These are phyloP conservation scores for Monilinia aucupariae DNA, from an alignment of 2,329 filamentous ascomycete species.

Conservation along the genomic window DNA sequence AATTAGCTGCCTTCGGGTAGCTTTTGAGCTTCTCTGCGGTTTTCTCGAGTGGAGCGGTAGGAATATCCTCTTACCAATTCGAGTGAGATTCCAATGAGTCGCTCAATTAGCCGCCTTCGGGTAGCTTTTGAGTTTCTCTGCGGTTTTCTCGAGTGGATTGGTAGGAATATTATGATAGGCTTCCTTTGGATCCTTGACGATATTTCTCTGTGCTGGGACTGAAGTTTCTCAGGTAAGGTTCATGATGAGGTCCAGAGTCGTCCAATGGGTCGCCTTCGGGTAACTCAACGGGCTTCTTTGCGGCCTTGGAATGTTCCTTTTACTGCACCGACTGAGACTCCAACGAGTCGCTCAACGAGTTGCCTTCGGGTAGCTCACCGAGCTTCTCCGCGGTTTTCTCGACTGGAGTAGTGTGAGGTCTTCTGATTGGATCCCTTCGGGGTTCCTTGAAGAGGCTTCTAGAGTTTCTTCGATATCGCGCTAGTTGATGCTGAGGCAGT, in stretches of 20 bases:
- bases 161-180: neutral
- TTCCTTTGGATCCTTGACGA: constrained; percentile 2
- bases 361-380: neutral
- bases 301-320: constrained; percentile 6
- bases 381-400: constrained; percentile 4
- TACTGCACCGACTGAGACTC: constrained; percentile 3
- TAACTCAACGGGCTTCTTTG: neutral
- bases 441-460: neutral
- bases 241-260: constrained; percentile 1
- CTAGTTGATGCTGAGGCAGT: constrained; percentile 14
- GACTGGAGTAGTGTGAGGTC: neutral
- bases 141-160: neutral
- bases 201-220: constrained; percentile 8
- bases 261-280: neutral
- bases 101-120: neutral
- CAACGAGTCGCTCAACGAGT: neutral
- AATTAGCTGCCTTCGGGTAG: neutral
- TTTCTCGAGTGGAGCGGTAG: no score
- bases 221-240: constrained; percentile 2
- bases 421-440: neutral
- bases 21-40: neutral
- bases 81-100: neutral
- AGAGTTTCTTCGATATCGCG: constrained; percentile 1
- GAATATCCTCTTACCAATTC: constrained; percentile 1
- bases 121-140: neutral